Evolutionary conservation across 2,329 filamentous ascomycete species (phyloP).

Genomic region (Dactylellina sp.): DNA sequence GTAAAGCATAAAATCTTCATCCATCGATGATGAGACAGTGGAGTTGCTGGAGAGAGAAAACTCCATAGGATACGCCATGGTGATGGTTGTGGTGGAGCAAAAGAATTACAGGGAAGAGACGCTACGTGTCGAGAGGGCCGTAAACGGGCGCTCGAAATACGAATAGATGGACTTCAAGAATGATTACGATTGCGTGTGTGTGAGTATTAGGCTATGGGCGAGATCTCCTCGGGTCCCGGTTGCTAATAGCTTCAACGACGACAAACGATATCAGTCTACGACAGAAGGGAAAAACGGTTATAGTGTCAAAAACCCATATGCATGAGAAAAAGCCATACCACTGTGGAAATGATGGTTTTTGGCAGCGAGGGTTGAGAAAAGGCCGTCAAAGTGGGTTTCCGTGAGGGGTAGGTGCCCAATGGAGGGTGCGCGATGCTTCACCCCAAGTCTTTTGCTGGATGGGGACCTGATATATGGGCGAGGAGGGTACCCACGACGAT

Average conservation of each 20-base stretch:
- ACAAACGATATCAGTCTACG: conserved; percentile 57
- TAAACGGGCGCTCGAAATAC: conserved; percentile 3
- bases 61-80: conserved; percentile 47
- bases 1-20: conserved; percentile 51
- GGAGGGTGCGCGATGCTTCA: conserved; percentile 51
- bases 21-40: conserved; percentile 44
- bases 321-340: conserved; percentile 56
- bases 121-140: neutral
- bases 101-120: conserved; percentile 17
- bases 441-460: conserved; percentile 43
- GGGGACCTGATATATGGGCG: conserved; percentile 47
- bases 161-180: conserved; percentile 22
- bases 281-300: conserved; percentile 14
- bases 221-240: conserved; percentile 35
- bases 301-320: conserved; percentile 25
- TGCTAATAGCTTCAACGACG: conserved; percentile 54
- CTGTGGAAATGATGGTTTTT: conserved; percentile 39
- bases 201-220: conserved; percentile 55
- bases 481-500: conserved; percentile 56
- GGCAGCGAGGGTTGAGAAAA: conserved; percentile 25
- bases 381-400: conserved; percentile 15
- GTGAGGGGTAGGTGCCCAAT: conserved; percentile 54
- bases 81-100: conserved; percentile 9
- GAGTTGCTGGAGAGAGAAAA: conserved; percentile 43
- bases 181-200: conserved; percentile 51